Percentiles rank a stretch among this genome's conserved stretches.
Conservation (phyloP, 345 rosid genomes). For the Gossypium rotundifolium region DNA sequence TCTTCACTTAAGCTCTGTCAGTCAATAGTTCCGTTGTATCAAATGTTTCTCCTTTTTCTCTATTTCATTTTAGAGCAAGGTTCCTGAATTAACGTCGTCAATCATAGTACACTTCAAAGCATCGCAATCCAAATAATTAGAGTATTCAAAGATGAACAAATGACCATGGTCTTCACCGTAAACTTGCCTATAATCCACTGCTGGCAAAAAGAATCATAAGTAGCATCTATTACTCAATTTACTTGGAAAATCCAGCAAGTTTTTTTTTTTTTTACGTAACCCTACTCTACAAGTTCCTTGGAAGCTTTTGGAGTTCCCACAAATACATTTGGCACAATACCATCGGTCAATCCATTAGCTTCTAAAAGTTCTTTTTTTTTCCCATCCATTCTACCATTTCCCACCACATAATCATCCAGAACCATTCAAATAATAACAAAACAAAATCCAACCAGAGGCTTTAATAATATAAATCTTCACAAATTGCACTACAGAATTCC, state of each 20-base stretch:
- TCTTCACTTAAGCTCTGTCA: not conserved
- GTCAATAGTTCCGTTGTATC: not conserved
- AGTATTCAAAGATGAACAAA: not conserved
- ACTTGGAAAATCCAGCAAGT: not conserved
- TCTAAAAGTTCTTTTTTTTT: not conserved
- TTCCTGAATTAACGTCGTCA: not conserved
- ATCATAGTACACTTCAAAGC: not conserved
- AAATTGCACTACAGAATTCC: not conserved
- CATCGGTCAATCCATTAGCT: not conserved
- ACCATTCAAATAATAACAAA: not conserved
- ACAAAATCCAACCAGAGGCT: not conserved
- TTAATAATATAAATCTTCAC: not conserved
- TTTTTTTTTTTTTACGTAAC: not conserved
- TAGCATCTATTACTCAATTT: not conserved
- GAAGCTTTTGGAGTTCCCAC: not conserved
- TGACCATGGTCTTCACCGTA: not conserved
- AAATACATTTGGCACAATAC: not conserved
- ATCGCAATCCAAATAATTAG: not conserved
- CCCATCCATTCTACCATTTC: not conserved
- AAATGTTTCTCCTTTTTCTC: not conserved
- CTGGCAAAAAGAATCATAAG: not conserved
- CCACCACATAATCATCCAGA: not conserved
- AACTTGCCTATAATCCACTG: not conserved
- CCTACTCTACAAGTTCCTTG: not conserved
- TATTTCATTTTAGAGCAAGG: not conserved